These are phyloP conservation scores for Corylus avellana DNA, from an alignment of 306 rosid genomes.

Conservation along the genomic window DNA sequence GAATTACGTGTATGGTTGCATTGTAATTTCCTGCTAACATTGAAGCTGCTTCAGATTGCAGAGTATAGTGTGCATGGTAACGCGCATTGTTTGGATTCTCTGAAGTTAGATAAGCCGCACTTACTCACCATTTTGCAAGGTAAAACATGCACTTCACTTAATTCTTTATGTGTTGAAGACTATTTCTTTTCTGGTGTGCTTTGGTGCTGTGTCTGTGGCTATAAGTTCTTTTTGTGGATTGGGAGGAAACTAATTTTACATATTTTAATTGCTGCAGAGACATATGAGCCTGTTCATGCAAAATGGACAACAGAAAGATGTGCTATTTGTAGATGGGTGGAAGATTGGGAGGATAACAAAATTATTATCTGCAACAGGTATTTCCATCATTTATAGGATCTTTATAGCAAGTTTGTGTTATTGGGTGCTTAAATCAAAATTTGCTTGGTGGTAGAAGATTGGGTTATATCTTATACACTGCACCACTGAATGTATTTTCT, in stretches of 20 bases:
- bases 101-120: slow-evolving; percentile 62
- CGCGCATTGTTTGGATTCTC: slow-evolving; percentile 47
- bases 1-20: neutral
- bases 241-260: slow-evolving; percentile 20
- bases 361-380: slow-evolving; percentile 96
- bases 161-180: slow-evolving; percentile 22
- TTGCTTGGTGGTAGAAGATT: slow-evolving; percentile 13
- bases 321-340: slow-evolving; percentile 98
- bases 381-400: slow-evolving; percentile 27
- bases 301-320: slow-evolving; percentile 98
- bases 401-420: slow-evolving; percentile 8
- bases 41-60: slow-evolving; percentile 54
- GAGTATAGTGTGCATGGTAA: slow-evolving; percentile 57
- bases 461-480: neutral
- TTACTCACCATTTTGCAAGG: slow-evolving; percentile 74
- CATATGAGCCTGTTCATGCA: slow-evolving; percentile 77
- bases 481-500: slow-evolving; percentile 10
- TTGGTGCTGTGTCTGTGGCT: slow-evolving; percentile 4
- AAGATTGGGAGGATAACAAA: slow-evolving; percentile 97
- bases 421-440: slow-evolving; percentile 4
- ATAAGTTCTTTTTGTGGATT: slow-evolving; percentile 18
- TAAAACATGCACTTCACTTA: slow-evolving; percentile 26
- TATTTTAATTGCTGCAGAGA: slow-evolving; percentile 57
- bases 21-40: slow-evolving; percentile 27
- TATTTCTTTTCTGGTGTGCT: neutral